A percentile compares a stretch with the other conserved stretches of the same genome.
phyloP scores from a whole-genome alignment of 208 protist genomes.

The Crithidia sp. region DNA sequence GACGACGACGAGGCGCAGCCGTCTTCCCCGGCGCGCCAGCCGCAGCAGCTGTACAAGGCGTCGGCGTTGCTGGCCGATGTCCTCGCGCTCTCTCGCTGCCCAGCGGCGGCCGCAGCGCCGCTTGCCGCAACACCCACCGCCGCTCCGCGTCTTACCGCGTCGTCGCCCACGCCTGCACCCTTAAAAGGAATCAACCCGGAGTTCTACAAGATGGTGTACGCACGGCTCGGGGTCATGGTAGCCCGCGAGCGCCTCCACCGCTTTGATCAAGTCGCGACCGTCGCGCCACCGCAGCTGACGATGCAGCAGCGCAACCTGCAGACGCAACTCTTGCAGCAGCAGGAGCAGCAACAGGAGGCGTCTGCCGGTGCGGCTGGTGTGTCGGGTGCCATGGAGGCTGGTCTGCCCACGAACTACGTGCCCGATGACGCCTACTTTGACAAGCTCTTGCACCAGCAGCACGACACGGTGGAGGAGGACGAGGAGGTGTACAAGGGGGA shows the following conservation, averaged over 20 bases:
- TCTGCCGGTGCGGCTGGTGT: conserved; percentile 16
- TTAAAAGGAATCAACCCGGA: conserved; percentile 48
- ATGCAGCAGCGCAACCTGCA: conserved; percentile 58
- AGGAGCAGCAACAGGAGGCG: conserved; percentile 32
- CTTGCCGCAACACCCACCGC: conserved; percentile 20
- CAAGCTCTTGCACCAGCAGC: conserved; percentile 66
- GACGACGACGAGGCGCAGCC: not conserved
- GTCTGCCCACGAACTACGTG: conserved; percentile 73
- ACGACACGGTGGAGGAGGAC: conserved; percentile 75
- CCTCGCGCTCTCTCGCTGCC: conserved; percentile 49
- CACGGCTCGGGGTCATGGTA: conserved; percentile 77
- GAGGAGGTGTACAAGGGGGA: conserved; percentile 88
- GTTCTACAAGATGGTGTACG: conserved; percentile 87
- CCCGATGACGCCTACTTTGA: conserved; percentile 78
- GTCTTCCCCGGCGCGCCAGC: not conserved
- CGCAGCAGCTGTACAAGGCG: conserved; percentile 29
- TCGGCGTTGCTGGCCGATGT: conserved; percentile 44
- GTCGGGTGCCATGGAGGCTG: conserved; percentile 25
- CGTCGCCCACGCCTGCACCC: conserved; percentile 18
- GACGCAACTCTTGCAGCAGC: conserved; percentile 41
- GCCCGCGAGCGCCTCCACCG: conserved; percentile 64
- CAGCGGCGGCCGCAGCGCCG: not conserved
- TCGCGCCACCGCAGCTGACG: conserved; percentile 57
- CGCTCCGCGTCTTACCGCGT: conserved; percentile 12
- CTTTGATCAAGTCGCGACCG: conserved; percentile 43